These are phyloP conservation scores for Fusarium sp. DNA, from an alignment of 2,329 filamentous ascomycete genomes.

Conservation along the genomic window DNA sequence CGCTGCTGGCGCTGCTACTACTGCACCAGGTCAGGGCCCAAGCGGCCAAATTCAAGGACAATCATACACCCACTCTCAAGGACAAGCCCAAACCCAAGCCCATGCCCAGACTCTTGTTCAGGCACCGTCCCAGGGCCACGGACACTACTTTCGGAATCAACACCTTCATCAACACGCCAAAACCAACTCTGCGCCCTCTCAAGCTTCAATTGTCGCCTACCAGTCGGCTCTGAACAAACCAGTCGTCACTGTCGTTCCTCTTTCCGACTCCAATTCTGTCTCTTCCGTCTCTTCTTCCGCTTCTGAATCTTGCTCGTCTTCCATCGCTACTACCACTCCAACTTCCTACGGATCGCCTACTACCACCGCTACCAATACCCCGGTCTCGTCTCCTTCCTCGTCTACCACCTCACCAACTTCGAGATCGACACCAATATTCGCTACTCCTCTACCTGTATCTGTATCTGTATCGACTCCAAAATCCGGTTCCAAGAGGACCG, in stretches of 20 bases:
- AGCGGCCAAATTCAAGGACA: slow-evolving; percentile 9
- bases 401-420: slow-evolving; percentile 39
- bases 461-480: slow-evolving; percentile 27
- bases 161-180: slow-evolving; percentile 36
- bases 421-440: slow-evolving; percentile 38
- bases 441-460: slow-evolving; percentile 31
- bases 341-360: slow-evolving; percentile 35
- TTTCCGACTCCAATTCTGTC: slow-evolving; percentile 39
- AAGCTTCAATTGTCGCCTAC: slow-evolving; percentile 37
- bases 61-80: slow-evolving; percentile 10
- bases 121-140: slow-evolving; percentile 19
- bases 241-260: slow-evolving; percentile 35
- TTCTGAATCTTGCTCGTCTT: slow-evolving; percentile 39
- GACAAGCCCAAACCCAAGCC: slow-evolving; percentile 5
- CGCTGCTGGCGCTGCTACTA: slow-evolving; percentile 4
- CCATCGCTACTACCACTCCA: slow-evolving; percentile 30
- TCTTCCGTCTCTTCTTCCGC: slow-evolving; percentile 34
- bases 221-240: slow-evolving; percentile 42
- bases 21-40: slow-evolving; percentile 14
- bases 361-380: slow-evolving; percentile 32
- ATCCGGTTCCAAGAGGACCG: slow-evolving; percentile 29
- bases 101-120: slow-evolving; percentile 5
- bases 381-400: slow-evolving; percentile 36
- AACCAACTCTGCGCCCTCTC: slow-evolving; percentile 35
- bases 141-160: slow-evolving; percentile 40